phyloP scores from a whole-genome alignment of 2,329 filamentous ascomycete genomes.

The Myriosclerotinia duriaeana region DNA sequence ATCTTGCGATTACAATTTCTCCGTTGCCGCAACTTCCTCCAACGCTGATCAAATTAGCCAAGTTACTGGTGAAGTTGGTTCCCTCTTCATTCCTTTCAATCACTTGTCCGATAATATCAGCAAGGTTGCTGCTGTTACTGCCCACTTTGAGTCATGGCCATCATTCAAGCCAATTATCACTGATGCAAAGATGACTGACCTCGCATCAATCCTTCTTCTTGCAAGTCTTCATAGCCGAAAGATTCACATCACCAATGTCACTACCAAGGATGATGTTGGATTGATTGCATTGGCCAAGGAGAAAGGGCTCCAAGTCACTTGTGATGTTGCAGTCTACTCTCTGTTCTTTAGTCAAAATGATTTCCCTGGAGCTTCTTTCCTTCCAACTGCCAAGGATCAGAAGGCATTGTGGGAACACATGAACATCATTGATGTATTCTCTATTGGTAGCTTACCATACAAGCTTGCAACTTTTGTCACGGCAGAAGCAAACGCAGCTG shows the following conservation, averaged over 20 bases:
- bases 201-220: constrained; percentile 76
- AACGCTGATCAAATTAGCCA: constrained; percentile 75
- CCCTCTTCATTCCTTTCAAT: constrained; percentile 81
- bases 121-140: constrained; percentile 76
- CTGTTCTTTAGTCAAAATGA: constrained; percentile 73
- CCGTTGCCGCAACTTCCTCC: constrained; percentile 68
- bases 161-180: constrained; percentile 77
- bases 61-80: constrained; percentile 71
- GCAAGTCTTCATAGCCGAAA: constrained; percentile 76
- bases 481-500: constrained; percentile 55
- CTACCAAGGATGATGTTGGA: constrained; percentile 76
- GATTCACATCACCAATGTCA: constrained; percentile 77
- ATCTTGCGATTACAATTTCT: constrained; percentile 79
- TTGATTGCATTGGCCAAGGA: constrained; percentile 75
- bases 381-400: constrained; percentile 69
- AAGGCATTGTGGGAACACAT: constrained; percentile 72
- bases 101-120: constrained; percentile 76
- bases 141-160: constrained; percentile 78
- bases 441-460: constrained; percentile 74
- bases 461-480: constrained; percentile 63
- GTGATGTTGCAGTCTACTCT: constrained; percentile 78
- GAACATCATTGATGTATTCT: constrained; percentile 74
- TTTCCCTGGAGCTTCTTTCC: constrained; percentile 63
- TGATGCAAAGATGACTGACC: constrained; percentile 75
- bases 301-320: constrained; percentile 79